phyloP scores from a whole-genome alignment of 768 basidiomycete species.

The Hygrocybe punicea region DNA sequence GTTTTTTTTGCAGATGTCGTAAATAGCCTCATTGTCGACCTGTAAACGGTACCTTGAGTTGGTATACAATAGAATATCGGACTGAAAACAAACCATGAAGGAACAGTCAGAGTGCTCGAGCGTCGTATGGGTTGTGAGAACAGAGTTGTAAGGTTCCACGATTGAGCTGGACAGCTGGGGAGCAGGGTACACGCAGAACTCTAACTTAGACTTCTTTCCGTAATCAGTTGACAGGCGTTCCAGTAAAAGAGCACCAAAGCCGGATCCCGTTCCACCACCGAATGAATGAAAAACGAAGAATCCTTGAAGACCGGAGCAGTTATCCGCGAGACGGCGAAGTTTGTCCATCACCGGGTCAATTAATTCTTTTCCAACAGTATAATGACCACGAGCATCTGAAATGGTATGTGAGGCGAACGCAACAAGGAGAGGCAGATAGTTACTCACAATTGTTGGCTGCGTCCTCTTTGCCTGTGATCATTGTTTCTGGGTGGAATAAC shows the following conservation, averaged over 20 bases:
- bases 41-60: conserved; percentile 24
- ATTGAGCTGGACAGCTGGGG: conserved; percentile 91
- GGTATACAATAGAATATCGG: conserved; percentile 4
- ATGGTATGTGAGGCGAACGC: conserved; percentile 13
- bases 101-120: conserved; percentile 99
- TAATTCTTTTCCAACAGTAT: conserved; percentile 97
- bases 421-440: not conserved
- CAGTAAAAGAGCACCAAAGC: conserved; percentile 93
- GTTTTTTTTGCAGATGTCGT: conserved; percentile 98
- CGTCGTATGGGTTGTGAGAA: conserved; percentile 96
- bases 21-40: conserved; percentile 99
- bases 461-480: conserved; percentile 98
- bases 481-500: conserved; percentile 95
- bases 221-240: conserved; percentile 96
- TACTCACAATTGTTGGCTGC: conserved; percentile 97
- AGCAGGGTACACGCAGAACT: conserved; percentile 96
- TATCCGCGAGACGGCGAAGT: conserved; percentile 90
- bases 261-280: conserved; percentile 98
- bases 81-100: conserved; percentile 71
- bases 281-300: conserved; percentile 99
- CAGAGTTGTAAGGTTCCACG: conserved; percentile 97
- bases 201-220: conserved; percentile 98
- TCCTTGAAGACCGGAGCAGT: conserved; percentile 94
- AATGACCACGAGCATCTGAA: conserved; percentile 93
- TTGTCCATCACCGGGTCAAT: conserved; percentile 97